Evolutionary conservation across 352 stramenopile genomes (phyloP), one percentile per base, ranked within the genome.

Genomic region (Globisporangium barbulae): DNA sequence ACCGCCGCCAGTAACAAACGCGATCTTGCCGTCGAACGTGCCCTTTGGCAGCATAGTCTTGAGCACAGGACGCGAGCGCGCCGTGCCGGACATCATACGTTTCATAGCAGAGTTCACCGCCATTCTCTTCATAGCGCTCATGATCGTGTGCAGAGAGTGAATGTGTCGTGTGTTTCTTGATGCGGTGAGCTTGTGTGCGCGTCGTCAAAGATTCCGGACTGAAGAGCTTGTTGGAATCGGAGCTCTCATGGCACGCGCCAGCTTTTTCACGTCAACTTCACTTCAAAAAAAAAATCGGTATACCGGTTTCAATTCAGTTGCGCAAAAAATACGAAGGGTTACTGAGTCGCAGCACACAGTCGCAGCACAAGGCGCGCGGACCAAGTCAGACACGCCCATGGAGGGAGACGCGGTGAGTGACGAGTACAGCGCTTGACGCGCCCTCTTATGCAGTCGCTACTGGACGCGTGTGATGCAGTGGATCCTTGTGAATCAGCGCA

Each of bases 1-100:
- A 53, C 94, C 94, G 37, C 96, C 96, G 64, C 96, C 96, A n/a
- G 95, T 99, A 9, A 98, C 83, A 13, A 98, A 71, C 56, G 92
- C 96, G 63, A 98, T 85, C 62, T 91, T 90, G 44, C 81, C 88
- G 21, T 88, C 35, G 58, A 94, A 92, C 9, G 71, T 78, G 56
- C 77, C 81, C 33, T 60, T 75, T 6, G 84, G 80, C 55, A 96
- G 70, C 83, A 94, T 94, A 15, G 79, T 87, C 58, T 55, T 63
- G 35, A 77, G 68, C 54, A 91, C 66, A 2, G 76, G 68, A 33
- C 63, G 53, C 37, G 74, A 72, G 28, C 72, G 75, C 19, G 65
- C 30, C 52, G 44, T 35, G 56, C 48, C 45, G 41, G 58, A 57
- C 50, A 57, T 37, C 50, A 57, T 57, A 30, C 50, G 50, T 15